Base-by-base conservation (phyloP, 371 early-diverging fungal genomes). In the Mortierella sp. region DNA sequence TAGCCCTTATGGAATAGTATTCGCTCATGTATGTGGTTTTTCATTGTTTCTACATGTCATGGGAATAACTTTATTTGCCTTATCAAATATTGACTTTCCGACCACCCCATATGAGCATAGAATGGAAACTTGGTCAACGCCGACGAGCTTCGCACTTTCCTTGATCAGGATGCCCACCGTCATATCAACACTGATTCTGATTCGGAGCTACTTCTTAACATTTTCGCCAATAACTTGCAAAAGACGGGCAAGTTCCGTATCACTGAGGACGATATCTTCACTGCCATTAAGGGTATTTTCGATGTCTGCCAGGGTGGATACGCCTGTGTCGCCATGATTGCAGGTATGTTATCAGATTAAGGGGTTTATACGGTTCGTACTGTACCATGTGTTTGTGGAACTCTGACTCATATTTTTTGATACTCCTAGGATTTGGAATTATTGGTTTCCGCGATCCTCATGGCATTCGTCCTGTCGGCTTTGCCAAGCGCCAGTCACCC, bases 111-210 rank as follows among this genome's bases (percentile, higher is more conserved):
- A 51, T 37, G 55, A 31, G 34, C n/a, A 9, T 86, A 94, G 94
- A 99, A 99, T 82, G 99, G 99, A 40, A 99, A 98, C 83, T 86
- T 99, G 82, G 96, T 96, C 53, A 99, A 99, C 84, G 93, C 97
- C 57, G 85, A 83, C 32, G 96, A 97, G 74, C 87, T 99, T 64
- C 89, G 92, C 71, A 87, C 86, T 19, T 97, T 92, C 72, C 80
- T 99, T 63, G 99, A 98, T 84, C 85, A 89, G 71, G 93, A 93
- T 53, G 97, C 98, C 42, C 99, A 98, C 85, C 94, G 99, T 61
- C 99, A 99, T 80, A 97, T 99, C 86, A 99, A 99, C 87, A 99
- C 99, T 8, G 96, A 97, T 83, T 97, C 98, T 12, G 99, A 99
- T 86, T 96, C 97, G 60, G 99, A 99, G 87, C 83, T 98, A 47